Evolutionary conservation across 1,139 yeast species (phyloP).

Genomic region (Kurtzmaniella quercitrusa): DNA sequence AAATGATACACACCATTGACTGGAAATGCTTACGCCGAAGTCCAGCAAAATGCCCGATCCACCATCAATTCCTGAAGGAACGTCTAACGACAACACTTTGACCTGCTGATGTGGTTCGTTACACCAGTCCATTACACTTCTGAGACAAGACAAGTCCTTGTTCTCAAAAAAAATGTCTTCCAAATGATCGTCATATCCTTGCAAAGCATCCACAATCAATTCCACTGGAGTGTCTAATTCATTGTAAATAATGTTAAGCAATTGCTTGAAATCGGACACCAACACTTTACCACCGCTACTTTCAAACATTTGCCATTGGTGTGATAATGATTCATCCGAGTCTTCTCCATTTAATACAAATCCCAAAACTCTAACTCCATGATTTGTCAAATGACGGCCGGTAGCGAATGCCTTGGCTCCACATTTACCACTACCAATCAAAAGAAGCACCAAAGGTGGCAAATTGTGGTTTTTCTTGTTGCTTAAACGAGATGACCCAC

Average conservation of each 20-base stretch:
- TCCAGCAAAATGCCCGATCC: slow-evolving; percentile 63
- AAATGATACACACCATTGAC: slow-evolving; percentile 61
- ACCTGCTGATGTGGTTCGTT: slow-evolving; percentile 47
- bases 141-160: slow-evolving; percentile 42
- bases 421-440: slow-evolving; percentile 70
- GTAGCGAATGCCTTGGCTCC: slow-evolving; percentile 77
- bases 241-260: slow-evolving; percentile 29
- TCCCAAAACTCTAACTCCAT: slow-evolving; percentile 67
- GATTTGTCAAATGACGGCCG: slow-evolving; percentile 75
- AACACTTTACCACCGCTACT: slow-evolving; percentile 43
- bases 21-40: slow-evolving; percentile 23
- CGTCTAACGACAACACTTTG: slow-evolving; percentile 66
- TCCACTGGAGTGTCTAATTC: slow-evolving; percentile 73
- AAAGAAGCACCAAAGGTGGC: slow-evolving; percentile 70
- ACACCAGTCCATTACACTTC: slow-evolving; percentile 62
- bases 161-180: slow-evolving; percentile 41
- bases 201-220: slow-evolving; percentile 74
- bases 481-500: slow-evolving; percentile 63
- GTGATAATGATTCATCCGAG: slow-evolving; percentile 23
- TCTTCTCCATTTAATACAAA: slow-evolving; percentile 40
- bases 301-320: slow-evolving; percentile 54
- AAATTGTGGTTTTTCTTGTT: slow-evolving; percentile 61
- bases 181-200: slow-evolving; percentile 74
- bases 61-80: slow-evolving; percentile 83
- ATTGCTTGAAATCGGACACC: slow-evolving; percentile 27